A percentile compares a stretch with the other conserved stretches of the same genome.
These are phyloP conservation scores for Leccinum incarnatum DNA, from an alignment of 768 basidiomycete species.

Conservation along the genomic window DNA sequence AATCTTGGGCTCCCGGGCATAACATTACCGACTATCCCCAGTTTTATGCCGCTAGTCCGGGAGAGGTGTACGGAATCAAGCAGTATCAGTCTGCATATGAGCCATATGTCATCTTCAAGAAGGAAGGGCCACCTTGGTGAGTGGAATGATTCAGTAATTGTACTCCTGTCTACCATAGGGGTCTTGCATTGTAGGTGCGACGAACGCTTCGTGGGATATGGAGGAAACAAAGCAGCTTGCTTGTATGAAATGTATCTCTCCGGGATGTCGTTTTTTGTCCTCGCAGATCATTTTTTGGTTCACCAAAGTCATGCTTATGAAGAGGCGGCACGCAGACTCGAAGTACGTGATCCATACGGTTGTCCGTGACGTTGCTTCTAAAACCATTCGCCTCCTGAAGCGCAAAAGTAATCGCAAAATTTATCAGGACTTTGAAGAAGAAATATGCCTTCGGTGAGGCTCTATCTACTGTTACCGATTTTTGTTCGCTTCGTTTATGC, in stretches of 20 bases:
- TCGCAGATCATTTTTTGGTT: slow-evolving; percentile 84
- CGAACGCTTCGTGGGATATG: slow-evolving; percentile 88
- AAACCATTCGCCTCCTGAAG: slow-evolving; percentile 33
- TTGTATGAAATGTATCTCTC: slow-evolving; percentile 89
- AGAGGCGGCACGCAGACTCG: slow-evolving; percentile 66
- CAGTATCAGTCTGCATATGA: slow-evolving; percentile 84
- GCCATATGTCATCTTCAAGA: slow-evolving; percentile 83
- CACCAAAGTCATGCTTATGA: slow-evolving; percentile 86
- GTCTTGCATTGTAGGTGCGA: slow-evolving; percentile 65
- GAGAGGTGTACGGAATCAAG: slow-evolving; percentile 71
- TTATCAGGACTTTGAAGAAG: slow-evolving; percentile 77
- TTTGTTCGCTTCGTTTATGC: background rate
- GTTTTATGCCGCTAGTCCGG: slow-evolving; percentile 59
- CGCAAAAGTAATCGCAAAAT: slow-evolving; percentile 74
- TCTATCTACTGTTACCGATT: background rate
- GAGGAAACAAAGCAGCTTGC: slow-evolving; percentile 91
- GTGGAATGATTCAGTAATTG: slow-evolving; percentile 13
- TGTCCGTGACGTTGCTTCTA: background rate
- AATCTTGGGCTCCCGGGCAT: slow-evolving; percentile 74
- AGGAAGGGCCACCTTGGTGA: slow-evolving; percentile 72
- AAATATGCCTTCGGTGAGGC: slow-evolving; percentile 61
- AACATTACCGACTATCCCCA: slow-evolving; percentile 75
- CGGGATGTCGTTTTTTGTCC: slow-evolving; percentile 79
- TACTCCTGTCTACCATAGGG: background rate
- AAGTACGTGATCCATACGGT: slow-evolving; percentile 42